A percentile compares a stretch with the other conserved stretches of the same genome.
Evolutionary conservation across 2,329 filamentous ascomycete species (phyloP).

Genomic region (Chrysoporthe deuterocubensis): DNA sequence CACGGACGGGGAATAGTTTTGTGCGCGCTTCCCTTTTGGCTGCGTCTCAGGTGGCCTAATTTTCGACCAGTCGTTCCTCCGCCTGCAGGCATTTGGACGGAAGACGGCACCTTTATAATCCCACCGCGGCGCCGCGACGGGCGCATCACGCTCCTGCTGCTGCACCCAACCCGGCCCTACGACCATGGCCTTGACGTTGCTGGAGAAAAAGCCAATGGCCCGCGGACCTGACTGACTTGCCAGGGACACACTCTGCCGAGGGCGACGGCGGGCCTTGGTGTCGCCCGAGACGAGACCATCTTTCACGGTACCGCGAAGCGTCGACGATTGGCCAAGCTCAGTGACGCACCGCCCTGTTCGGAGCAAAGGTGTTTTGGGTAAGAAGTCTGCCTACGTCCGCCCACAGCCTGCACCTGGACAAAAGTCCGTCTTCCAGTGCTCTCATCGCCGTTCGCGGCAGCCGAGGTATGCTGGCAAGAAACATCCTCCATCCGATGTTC

Average conservation of each 20-base stretch:
- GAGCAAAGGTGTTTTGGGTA: background rate
- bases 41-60: conserved; percentile 5
- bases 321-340: background rate
- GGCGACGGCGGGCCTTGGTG: background rate
- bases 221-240: background rate
- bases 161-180: background rate
- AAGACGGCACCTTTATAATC: background rate
- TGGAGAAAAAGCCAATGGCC: background rate
- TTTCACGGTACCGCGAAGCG: background rate
- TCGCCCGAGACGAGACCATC: background rate
- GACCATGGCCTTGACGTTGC: background rate
- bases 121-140: background rate
- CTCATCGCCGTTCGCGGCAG: background rate
- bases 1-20: no score
- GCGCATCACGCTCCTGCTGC: background rate
- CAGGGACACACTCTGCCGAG: background rate
- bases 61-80: conserved; percentile 5
- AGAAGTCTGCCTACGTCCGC: background rate
- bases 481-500: background rate
- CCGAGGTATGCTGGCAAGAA: background rate
- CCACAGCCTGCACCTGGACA: no score
- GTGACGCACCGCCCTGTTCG: background rate
- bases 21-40: no score
- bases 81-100: background rate
- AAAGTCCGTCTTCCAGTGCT: background rate